Evolutionary conservation across 345 rosid species (phyloP).

Genomic region (Populus deltoides): DNA sequence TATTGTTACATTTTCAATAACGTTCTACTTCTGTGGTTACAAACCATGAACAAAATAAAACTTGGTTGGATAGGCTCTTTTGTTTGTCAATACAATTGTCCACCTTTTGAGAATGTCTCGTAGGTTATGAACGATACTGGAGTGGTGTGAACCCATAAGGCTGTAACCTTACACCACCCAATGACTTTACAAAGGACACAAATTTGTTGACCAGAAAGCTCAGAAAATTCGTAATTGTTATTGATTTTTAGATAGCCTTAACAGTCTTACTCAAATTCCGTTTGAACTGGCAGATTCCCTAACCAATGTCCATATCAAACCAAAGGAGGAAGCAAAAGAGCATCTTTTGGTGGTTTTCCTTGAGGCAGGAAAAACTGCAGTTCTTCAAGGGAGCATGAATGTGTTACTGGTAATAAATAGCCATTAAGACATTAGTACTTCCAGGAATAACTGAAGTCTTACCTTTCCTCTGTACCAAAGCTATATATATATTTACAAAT

Average conservation of each 20-base stretch:
- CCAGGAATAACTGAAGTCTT: conserved; percentile 1
- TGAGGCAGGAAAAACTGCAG: conserved; percentile 67
- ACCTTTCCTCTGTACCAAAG: conserved; percentile 2
- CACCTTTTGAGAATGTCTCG: conserved; percentile 10
- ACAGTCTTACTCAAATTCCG: background rate
- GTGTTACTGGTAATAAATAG: conserved; percentile 59
- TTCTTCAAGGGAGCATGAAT: conserved; percentile 86
- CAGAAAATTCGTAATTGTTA: background rate
- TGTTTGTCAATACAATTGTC: background rate
- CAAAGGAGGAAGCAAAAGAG: conserved; percentile 61
- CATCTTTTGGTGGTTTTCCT: conserved; percentile 56
- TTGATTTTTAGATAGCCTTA: background rate
- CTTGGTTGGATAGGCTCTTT: background rate
- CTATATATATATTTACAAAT: background rate
- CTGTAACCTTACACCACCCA: background rate
- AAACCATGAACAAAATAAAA: background rate
- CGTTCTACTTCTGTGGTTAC: background rate
- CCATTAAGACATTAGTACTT: background rate
- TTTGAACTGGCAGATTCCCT: conserved; percentile 59
- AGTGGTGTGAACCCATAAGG: background rate
- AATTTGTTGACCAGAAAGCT: conserved; percentile 10
- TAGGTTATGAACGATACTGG: background rate
- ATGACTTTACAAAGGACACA: background rate
- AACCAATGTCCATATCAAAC: conserved; percentile 40
- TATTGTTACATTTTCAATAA: conserved; percentile 18